Evolutionary conservation across 306 rosid genomes (phyloP).

Genomic region (Quercus engelmannii): DNA sequence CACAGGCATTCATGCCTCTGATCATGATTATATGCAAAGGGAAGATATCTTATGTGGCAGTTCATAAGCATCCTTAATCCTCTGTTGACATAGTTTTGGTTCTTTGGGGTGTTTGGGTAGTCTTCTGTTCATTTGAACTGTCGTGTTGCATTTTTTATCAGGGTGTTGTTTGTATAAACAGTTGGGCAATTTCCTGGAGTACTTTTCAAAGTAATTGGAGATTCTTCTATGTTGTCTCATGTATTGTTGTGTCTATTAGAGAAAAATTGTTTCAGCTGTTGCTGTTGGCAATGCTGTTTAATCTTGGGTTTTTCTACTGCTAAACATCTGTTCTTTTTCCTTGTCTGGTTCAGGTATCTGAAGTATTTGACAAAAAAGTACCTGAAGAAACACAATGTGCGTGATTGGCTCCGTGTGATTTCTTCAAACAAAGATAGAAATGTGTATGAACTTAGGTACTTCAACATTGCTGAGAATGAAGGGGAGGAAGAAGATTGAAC

Average conservation of each 20-base stretch:
- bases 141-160: not conserved
- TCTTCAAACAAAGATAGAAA: slow-evolving; percentile 62
- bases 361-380: slow-evolving; percentile 57
- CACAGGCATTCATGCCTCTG: no score
- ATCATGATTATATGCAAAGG: no score
- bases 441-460: slow-evolving; percentile 57
- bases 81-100: not conserved
- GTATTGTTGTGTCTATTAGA: not conserved
- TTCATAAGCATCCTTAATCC: no score
- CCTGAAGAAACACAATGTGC: slow-evolving; percentile 57
- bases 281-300: not conserved
- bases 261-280: no score
- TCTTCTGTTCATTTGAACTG: not conserved
- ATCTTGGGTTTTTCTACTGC: not conserved
- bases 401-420: slow-evolving; percentile 62
- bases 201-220: not conserved
- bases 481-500: slow-evolving; percentile 55
- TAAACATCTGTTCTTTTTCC: not conserved
- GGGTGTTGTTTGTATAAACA: not conserved
- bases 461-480: slow-evolving; percentile 62
- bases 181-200: not conserved
- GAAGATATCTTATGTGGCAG: no score
- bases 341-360: slow-evolving; percentile 37
- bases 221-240: not conserved
- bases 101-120: not conserved